Evolutionary conservation across 371 early-diverging fungal genomes (phyloP), one percentile per base, ranked within the genome.

Genomic region (Sporodiniella umbellata): DNA sequence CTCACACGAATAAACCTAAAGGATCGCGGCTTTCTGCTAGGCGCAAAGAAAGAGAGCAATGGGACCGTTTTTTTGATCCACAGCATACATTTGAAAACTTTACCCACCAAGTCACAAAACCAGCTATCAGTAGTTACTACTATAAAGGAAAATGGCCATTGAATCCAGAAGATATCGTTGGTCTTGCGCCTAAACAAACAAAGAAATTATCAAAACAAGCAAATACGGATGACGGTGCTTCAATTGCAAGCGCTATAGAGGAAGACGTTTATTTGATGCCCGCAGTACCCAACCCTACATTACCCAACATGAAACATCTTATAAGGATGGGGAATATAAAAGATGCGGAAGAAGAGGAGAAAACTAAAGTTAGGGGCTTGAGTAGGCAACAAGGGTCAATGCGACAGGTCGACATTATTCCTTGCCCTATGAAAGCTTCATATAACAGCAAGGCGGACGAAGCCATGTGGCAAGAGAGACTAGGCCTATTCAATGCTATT

Each of bases 51-150:
- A 58, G 45, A 18, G 54, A 50, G 19, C 54, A 51, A 46, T 60
- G 60, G 60, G 60, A 60, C 8, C 54, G 42, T 0, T 33, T 60
- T 6, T 60, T 60, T 24, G 54, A 60, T 24, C 60, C 60, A 4
- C 60, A 60, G 17, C 39, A 54, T 30, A 50, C 51, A 5, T 60
- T 60, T 54, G 60, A 48, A 3, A 46, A 54, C 4, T 60, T 60
- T 45, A 50, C 45, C 23, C 17, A 39, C 2, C 31, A 42, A 6
- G 45, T 49, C 4, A 12, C 37, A 2, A 39, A 46, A 14, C 47
- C 60, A 1, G 25, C 25, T 12, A 18, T 33, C 17, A 25, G 39
- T 15, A 23, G 49, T 4, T 49, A 44, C 26, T 53, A 37, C 33
- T 53, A 49, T 14, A 48, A 54, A 14, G 50, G 46, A 5, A 38